Evolutionary conservation across 768 basidiomycete species (phyloP).

Genomic region (Boletus subparvulus): DNA sequence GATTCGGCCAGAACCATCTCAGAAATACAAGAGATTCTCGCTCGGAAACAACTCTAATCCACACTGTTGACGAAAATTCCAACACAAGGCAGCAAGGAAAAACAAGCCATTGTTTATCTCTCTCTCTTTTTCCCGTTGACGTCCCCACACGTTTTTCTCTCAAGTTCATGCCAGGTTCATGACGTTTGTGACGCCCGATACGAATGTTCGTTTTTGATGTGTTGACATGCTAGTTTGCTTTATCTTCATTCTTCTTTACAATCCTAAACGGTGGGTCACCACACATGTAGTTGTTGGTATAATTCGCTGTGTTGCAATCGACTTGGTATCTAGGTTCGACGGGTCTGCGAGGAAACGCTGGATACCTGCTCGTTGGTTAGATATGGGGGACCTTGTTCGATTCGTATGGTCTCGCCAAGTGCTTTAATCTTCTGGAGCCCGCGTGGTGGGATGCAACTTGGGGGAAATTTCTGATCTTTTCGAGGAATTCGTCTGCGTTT

Average conservation of each 20-base stretch:
- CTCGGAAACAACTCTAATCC: slow-evolving; percentile 37
- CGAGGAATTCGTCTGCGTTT: too few species aligned
- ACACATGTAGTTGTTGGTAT: slow-evolving; percentile 25
- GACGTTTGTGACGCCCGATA: slow-evolving; percentile 16
- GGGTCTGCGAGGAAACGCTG: background rate
- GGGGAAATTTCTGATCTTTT: too few species aligned
- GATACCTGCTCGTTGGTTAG: too few species aligned
- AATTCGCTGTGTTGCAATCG: slow-evolving; percentile 15
- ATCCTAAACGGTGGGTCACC: slow-evolving; percentile 9
- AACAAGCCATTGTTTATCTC: background rate
- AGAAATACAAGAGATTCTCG: slow-evolving; percentile 73
- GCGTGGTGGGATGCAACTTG: too few species aligned
- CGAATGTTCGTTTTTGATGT: slow-evolving; percentile 8
- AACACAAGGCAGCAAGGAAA: background rate
- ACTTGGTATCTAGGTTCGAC: background rate
- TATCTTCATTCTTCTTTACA: slow-evolving; percentile 3
- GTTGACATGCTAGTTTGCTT: slow-evolving; percentile 8
- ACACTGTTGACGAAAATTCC: background rate
- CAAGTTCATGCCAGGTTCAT: slow-evolving; percentile 28
- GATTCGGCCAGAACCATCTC: slow-evolving; percentile 70
- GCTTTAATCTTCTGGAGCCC: too few species aligned
- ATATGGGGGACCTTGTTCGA: background rate
- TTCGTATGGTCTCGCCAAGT: background rate
- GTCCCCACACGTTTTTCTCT: background rate
- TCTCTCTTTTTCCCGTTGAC: background rate